Conservation (phyloP, 106 monocot genomes). For the Dendrobium officinale region DNA sequence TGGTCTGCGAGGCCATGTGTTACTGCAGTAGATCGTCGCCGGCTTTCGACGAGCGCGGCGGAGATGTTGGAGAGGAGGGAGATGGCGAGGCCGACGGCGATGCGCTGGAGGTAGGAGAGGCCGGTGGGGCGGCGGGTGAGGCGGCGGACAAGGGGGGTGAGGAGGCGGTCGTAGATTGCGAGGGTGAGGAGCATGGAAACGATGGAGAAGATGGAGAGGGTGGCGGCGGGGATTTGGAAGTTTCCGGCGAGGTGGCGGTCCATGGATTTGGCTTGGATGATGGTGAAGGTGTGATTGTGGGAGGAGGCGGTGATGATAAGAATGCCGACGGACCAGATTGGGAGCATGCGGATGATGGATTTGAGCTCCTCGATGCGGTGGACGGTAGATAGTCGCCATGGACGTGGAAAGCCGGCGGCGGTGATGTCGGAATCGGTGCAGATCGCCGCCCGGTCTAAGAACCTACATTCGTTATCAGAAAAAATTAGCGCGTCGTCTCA, state of each 20-base stretch:
- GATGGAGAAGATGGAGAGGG: constrained; percentile 28
- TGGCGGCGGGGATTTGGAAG: constrained; percentile 29
- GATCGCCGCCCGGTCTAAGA: constrained; percentile 35
- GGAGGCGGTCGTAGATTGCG: constrained; percentile 27
- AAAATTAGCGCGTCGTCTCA: too few species aligned
- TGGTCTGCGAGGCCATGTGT: constrained; percentile 14
- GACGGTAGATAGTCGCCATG: constrained; percentile 42
- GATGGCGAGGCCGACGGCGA: constrained; percentile 31
- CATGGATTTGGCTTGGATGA: constrained; percentile 39
- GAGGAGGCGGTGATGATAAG: constrained; percentile 18
- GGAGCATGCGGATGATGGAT: constrained; percentile 37
- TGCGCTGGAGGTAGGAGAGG: constrained; percentile 32
- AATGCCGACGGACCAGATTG: constrained; percentile 44
- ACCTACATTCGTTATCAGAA: constrained; percentile 9
- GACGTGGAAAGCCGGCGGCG: constrained; percentile 6
- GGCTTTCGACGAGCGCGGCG: constrained; percentile 21
- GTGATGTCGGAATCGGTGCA: constrained; percentile 12
- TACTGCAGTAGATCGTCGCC: constrained; percentile 13
- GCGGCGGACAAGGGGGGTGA: constrained; percentile 29
- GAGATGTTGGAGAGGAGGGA: constrained; percentile 12
- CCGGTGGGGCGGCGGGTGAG: constrained; percentile 27
- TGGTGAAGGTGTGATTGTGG: constrained; percentile 36
- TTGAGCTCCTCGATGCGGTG: constrained; percentile 52
- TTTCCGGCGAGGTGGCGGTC: constrained; percentile 28
- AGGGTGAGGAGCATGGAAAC: constrained; percentile 20